Percentiles rank a stretch among this genome's conserved stretches.
phyloP scores from a whole-genome alignment of 352 stramenopile genomes.

The Pythium dissimile region DNA sequence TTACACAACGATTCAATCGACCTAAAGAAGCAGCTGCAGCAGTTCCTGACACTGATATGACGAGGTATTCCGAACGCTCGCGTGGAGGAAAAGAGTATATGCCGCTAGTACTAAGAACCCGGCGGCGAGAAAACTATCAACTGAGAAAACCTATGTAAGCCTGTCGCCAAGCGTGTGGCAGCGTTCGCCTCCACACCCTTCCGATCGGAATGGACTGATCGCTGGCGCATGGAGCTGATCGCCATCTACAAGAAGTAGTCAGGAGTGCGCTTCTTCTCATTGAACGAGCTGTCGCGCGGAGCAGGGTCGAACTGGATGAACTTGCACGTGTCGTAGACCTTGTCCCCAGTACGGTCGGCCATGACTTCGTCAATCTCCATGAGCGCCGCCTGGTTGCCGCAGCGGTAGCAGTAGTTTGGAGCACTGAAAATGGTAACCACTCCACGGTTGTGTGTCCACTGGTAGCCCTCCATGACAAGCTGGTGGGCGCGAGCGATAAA shows the following conservation, averaged over 20 bases:
- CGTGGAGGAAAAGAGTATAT: background rate
- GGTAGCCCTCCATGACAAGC: constrained; percentile 93
- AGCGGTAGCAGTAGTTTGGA: constrained; percentile 95
- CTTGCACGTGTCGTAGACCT: constrained; percentile 91
- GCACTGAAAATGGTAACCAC: constrained; percentile 93
- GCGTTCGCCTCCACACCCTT: too few relatives aligned
- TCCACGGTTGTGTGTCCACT: constrained; percentile 90
- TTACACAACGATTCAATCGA: constrained; percentile 87
- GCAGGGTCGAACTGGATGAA: constrained; percentile 92
- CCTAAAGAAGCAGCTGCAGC: constrained; percentile 85
- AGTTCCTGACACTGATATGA: constrained; percentile 78
- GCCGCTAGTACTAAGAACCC: constrained; percentile 6
- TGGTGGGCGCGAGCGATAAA: constrained; percentile 88
- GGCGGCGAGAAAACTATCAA: constrained; percentile 8
- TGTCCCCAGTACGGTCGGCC: constrained; percentile 80
- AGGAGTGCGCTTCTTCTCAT: constrained; percentile 89
- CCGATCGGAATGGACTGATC: too few relatives aligned
- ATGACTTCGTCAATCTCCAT: constrained; percentile 94
- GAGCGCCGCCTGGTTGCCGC: constrained; percentile 95
- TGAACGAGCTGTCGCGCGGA: constrained; percentile 89
- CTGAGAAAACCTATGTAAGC: constrained; percentile 5
- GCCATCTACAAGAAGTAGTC: constrained; percentile 89
- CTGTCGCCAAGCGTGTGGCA: too few relatives aligned
- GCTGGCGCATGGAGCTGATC: background rate
- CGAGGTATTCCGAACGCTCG: background rate